These are phyloP conservation scores for Thinopyrum elongatum DNA, from an alignment of 176 grass and related monocot genomes.

Conservation along the genomic window DNA sequence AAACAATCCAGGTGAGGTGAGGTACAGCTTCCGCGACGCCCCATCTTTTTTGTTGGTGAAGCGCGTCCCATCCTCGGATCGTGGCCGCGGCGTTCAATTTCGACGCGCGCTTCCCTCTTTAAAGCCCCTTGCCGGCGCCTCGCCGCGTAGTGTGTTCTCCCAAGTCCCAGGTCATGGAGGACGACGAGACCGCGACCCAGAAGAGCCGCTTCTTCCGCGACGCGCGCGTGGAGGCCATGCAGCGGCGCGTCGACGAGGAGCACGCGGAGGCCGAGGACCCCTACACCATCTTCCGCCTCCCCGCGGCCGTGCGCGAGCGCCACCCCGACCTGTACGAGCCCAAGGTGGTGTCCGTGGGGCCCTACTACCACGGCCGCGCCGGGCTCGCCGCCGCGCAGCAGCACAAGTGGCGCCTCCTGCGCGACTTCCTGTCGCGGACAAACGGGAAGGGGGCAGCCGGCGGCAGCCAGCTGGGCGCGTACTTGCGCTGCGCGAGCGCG, in stretches of 20 bases:
- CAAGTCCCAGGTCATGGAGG: constrained; percentile 3
- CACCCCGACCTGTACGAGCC: constrained; percentile 54
- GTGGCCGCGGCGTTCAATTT: too few species aligned
- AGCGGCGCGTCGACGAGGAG: constrained; percentile 45
- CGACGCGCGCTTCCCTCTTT: not conserved
- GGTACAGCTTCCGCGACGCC: constrained; percentile 12
- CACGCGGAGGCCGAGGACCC: constrained; percentile 22
- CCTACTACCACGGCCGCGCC: constrained; percentile 40
- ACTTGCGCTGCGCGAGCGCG: constrained; percentile 37
- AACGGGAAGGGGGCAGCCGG: not conserved
- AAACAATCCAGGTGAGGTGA: not conserved
- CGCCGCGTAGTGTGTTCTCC: not conserved
- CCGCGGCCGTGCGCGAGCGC: constrained; percentile 44
- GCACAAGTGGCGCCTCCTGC: constrained; percentile 60
- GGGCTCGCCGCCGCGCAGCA: constrained; percentile 38
- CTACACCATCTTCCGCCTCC: constrained; percentile 55
- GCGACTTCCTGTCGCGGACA: constrained; percentile 7
- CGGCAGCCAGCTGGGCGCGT: constrained; percentile 4
- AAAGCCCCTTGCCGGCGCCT: not conserved
- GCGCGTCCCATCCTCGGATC: not conserved
- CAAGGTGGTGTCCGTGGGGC: constrained; percentile 46
- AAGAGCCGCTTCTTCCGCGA: constrained; percentile 28
- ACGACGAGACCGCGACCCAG: not conserved
- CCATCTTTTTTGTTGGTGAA: not conserved
- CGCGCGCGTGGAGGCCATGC: constrained; percentile 47